A percentile compares a stretch with the other conserved stretches of the same genome.
phyloP scores from a whole-genome alignment of 1,284 basidiomycete genomes.

The Melanopsichium pennsylvanicum region DNA sequence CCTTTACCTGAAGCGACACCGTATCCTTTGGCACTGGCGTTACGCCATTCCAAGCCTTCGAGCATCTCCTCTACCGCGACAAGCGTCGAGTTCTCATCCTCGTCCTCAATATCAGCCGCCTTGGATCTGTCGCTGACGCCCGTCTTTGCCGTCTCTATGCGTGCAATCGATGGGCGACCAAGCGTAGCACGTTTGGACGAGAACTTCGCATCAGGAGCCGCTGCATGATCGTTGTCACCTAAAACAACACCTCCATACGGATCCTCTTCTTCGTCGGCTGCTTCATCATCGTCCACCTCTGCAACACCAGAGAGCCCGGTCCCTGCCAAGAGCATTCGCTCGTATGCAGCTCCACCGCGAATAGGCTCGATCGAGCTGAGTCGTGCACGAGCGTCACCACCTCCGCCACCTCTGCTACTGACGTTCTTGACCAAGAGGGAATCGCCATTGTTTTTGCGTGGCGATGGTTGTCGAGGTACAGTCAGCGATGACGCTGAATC shows the following conservation, averaged over 20 bases:
- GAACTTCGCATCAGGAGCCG: conserved; percentile 11
- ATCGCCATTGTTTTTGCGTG: conserved; percentile 33
- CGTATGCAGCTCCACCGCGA: conserved; percentile 58
- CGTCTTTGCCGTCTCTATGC: conserved; percentile 21
- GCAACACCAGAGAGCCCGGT: conserved; percentile 50
- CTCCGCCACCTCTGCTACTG: conserved; percentile 26
- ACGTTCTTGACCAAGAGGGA: conserved; percentile 18
- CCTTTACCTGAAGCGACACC: conserved; percentile 36
- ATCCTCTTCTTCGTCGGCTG: conserved; percentile 41
- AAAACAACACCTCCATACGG: conserved; percentile 49
- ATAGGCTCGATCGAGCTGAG: conserved; percentile 57
- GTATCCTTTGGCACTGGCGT: conserved; percentile 21
- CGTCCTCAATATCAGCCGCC: conserved; percentile 3
- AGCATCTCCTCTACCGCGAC: conserved; percentile 87
- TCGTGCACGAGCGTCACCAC: conserved; percentile 52
- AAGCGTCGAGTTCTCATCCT: conserved; percentile 57
- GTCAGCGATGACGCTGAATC: conserved; percentile 1
- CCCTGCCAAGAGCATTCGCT: conserved; percentile 58
- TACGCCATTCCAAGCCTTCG: conserved; percentile 90
- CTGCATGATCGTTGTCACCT: conserved; percentile 17
- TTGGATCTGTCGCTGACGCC: conserved; percentile 1
- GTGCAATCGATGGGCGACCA: conserved; percentile 28
- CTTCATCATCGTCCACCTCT: conserved; percentile 51
- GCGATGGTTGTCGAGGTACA: conserved; percentile 13
- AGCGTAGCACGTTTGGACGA: conserved; percentile 35